Percentiles rank a stretch among this genome's conserved stretches.
Evolutionary conservation across 352 stramenopile genomes (phyloP).

Genomic region (Pythium pyrilobum): DNA sequence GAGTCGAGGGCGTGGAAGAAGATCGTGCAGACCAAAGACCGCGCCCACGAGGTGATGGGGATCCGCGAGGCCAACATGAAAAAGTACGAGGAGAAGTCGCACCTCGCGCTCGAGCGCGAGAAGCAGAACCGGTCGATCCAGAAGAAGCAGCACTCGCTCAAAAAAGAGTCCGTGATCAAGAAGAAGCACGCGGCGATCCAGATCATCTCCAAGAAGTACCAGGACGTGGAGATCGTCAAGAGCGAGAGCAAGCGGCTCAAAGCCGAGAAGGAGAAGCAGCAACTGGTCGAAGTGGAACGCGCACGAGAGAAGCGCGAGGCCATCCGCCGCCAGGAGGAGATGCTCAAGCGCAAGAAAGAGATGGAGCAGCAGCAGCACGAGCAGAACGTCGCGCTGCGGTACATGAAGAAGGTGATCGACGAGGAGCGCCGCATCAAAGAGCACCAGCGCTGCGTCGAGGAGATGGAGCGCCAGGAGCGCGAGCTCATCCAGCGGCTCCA

Average conservation of each 20-base stretch:
- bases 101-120: constrained; percentile 34
- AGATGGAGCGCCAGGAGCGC: constrained; percentile 63
- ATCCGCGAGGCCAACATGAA: constrained; percentile 47
- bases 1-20: constrained; percentile 77
- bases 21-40: constrained; percentile 71
- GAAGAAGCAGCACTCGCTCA: constrained; percentile 51
- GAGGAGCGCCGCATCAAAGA: constrained; percentile 57
- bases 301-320: constrained; percentile 49
- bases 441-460: constrained; percentile 44
- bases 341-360: constrained; percentile 45
- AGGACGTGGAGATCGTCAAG: constrained; percentile 76
- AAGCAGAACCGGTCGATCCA: constrained; percentile 40
- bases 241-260: constrained; percentile 58
- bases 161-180: constrained; percentile 71
- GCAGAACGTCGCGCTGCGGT: constrained; percentile 34
- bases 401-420: constrained; percentile 61
- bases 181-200: constrained; percentile 72
- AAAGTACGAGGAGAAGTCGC: constrained; percentile 40
- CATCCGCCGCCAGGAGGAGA: constrained; percentile 52
- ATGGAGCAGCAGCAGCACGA: constrained; percentile 41
- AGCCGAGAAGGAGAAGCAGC: constrained; percentile 47
- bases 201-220: constrained; percentile 69
- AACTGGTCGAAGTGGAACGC: constrained; percentile 43
- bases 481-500: constrained; percentile 62
- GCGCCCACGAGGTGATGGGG: constrained; percentile 62